phyloP scores from a whole-genome alignment of 2,329 filamentous ascomycete species.

The Pyrenophora teres region DNA sequence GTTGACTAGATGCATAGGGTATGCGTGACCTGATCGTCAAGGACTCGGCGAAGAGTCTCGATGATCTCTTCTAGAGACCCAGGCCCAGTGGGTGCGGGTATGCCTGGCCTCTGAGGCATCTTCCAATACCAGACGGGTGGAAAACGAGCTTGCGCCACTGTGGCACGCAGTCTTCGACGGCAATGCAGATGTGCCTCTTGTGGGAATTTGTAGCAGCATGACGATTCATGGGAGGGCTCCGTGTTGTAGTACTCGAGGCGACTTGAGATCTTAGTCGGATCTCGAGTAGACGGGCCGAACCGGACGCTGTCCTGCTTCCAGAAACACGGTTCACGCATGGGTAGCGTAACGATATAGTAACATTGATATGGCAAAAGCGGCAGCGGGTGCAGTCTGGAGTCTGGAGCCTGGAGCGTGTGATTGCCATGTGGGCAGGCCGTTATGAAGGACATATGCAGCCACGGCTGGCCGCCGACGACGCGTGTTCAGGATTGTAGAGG shows the following conservation, averaged over 20 bases:
- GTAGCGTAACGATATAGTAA: neutral
- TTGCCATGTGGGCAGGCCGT: too few species aligned
- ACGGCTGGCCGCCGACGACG: slow-evolving; percentile 14
- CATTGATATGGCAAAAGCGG: too few species aligned
- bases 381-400: too few species aligned
- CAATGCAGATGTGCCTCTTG: slow-evolving; percentile 20
- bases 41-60: slow-evolving; percentile 89
- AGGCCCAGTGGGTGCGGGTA: neutral
- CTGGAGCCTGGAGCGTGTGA: too few species aligned
- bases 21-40: slow-evolving; percentile 94
- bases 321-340: neutral
- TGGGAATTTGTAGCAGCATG: slow-evolving; percentile 21
- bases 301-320: slow-evolving; percentile 2
- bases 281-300: slow-evolving; percentile 11
- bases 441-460: neutral
- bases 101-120: neutral
- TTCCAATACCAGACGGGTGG: slow-evolving; percentile 8
- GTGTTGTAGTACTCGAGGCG: slow-evolving; percentile 18
- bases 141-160: slow-evolving; percentile 39
- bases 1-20: slow-evolving; percentile 61
- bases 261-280: slow-evolving; percentile 12
- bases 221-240: slow-evolving; percentile 10
- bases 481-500: slow-evolving; percentile 12
- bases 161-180: slow-evolving; percentile 44
- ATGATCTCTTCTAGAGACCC: slow-evolving; percentile 71